Evolutionary conservation across 495 filamentous ascomycete genomes (phyloP).

Genomic region (Rostrohypoxylon terebratum): DNA sequence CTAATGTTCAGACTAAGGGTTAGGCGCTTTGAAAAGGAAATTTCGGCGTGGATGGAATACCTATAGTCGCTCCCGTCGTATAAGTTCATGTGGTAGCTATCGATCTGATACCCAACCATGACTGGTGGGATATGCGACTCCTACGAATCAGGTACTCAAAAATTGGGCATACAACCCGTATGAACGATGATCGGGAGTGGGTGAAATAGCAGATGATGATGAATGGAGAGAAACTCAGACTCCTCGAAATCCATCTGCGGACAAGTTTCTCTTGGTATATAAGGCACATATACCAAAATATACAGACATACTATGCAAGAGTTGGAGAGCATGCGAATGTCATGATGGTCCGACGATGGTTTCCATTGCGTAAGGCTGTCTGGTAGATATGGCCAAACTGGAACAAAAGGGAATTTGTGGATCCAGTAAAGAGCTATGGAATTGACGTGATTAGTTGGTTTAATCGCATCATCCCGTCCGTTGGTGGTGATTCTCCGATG

Average conservation of each 20-base stretch:
- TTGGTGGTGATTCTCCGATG: conserved; percentile 36
- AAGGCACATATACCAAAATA: conserved; percentile 13
- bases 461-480: conserved; percentile 46
- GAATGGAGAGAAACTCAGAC: neutral
- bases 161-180: conserved; percentile 6
- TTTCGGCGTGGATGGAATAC: conserved; percentile 12
- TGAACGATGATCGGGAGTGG: neutral
- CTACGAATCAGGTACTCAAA: neutral
- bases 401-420: conserved; percentile 44
- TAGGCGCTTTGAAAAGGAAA: conserved; percentile 20
- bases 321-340: conserved; percentile 36
- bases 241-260: conserved; percentile 28
- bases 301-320: conserved; percentile 30
- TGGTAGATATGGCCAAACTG: conserved; percentile 30
- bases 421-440: conserved; percentile 47
- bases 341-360: conserved; percentile 45
- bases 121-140: conserved; percentile 20
- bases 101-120: conserved; percentile 31
- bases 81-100: conserved; percentile 22
- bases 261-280: conserved; percentile 19
- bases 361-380: conserved; percentile 41
- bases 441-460: conserved; percentile 50
- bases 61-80: conserved; percentile 17
- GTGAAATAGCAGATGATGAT: neutral
- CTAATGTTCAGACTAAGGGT: conserved; percentile 22